Percentiles rank a stretch among this genome's conserved stretches.
Conservation (phyloP, 2,329 filamentous ascomycete genomes). For the Iodosphaeria phyllophila region DNA sequence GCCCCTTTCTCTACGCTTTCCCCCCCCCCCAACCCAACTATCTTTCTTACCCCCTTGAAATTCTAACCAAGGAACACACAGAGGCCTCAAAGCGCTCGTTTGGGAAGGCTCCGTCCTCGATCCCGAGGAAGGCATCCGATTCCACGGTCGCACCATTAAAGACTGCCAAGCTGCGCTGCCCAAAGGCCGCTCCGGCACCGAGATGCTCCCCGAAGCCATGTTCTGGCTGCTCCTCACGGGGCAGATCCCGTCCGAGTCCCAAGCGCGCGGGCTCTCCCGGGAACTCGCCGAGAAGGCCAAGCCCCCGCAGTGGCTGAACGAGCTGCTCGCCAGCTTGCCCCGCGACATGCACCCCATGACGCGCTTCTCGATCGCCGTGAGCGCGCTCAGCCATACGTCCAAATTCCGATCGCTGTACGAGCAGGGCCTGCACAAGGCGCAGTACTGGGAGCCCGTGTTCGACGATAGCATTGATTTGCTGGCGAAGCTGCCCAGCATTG, state of each 20-base stretch:
- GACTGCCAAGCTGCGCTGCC: slow-evolving; percentile 89
- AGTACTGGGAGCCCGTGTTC: slow-evolving; percentile 98
- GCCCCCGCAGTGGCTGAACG: slow-evolving; percentile 66
- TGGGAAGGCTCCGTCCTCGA: slow-evolving; percentile 98
- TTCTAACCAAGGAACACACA: slow-evolving; percentile 7
- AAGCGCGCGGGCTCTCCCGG: slow-evolving; percentile 66
- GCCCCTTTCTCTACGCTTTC: too few species aligned
- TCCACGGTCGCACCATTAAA: slow-evolving; percentile 95
- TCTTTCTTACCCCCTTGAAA: too few species aligned
- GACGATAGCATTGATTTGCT: slow-evolving; percentile 88
- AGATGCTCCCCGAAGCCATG: slow-evolving; percentile 98
- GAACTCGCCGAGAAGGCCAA: slow-evolving; percentile 74
- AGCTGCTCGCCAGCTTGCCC: slow-evolving; percentile 82
- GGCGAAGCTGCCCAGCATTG: slow-evolving; percentile 90
- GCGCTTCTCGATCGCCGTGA: slow-evolving; percentile 87
- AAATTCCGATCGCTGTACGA: slow-evolving; percentile 89
- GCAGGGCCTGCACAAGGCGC: slow-evolving; percentile 76
- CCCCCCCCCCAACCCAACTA: too few species aligned
- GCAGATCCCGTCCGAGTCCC: slow-evolving; percentile 64
- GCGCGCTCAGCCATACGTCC: slow-evolving; percentile 87
- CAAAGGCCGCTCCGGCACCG: slow-evolving; percentile 78
- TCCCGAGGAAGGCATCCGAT: slow-evolving; percentile 90
- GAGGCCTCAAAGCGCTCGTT: slow-evolving; percentile 87
- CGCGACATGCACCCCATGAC: slow-evolving; percentile 93
- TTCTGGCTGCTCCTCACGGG: slow-evolving; percentile 97